phyloP scores from a whole-genome alignment of 2,329 filamentous ascomycete species.

The Nemania abortiva region DNA sequence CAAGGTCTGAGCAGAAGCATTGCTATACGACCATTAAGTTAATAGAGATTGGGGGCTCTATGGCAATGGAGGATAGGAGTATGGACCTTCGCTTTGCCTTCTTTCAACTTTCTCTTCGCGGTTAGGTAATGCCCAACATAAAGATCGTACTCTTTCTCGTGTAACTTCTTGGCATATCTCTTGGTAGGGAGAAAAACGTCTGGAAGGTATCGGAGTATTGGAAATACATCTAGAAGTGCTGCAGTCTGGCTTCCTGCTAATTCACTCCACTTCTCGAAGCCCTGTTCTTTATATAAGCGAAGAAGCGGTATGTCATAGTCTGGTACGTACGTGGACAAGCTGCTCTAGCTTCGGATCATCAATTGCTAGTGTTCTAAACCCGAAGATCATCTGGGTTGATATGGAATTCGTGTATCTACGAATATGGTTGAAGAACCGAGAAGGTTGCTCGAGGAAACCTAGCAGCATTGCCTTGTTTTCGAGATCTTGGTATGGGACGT shows the following conservation, averaged over 20 bases:
- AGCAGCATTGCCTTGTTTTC: constrained; percentile 65
- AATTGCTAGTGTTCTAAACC: constrained; percentile 51
- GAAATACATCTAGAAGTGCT: constrained; percentile 60
- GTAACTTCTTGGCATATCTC: constrained; percentile 56
- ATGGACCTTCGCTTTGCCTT: constrained; percentile 46
- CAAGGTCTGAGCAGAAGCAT: constrained; percentile 47
- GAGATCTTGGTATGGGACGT: constrained; percentile 66
- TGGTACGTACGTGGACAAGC: constrained; percentile 53
- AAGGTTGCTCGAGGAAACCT: constrained; percentile 58
- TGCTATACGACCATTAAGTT: constrained; percentile 39
- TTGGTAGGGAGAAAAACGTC: constrained; percentile 56
- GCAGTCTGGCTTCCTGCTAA: constrained; percentile 49
- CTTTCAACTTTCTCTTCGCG: constrained; percentile 52
- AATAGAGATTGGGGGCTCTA: neutral
- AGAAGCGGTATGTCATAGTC: neutral
- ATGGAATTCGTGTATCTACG: constrained; percentile 60
- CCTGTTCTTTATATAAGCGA: constrained; percentile 32
- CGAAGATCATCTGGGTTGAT: constrained; percentile 61
- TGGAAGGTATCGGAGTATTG: constrained; percentile 59
- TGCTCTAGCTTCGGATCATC: constrained; percentile 57
- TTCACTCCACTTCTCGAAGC: constrained; percentile 39
- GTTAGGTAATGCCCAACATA: constrained; percentile 58
- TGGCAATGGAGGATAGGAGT: neutral
- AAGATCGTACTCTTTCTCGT: constrained; percentile 57
- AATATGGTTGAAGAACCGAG: constrained; percentile 57